Base-by-base conservation (phyloP, 2,329 filamentous ascomycete species). In the Arthrobotrys pseudoclavata region DNA sequence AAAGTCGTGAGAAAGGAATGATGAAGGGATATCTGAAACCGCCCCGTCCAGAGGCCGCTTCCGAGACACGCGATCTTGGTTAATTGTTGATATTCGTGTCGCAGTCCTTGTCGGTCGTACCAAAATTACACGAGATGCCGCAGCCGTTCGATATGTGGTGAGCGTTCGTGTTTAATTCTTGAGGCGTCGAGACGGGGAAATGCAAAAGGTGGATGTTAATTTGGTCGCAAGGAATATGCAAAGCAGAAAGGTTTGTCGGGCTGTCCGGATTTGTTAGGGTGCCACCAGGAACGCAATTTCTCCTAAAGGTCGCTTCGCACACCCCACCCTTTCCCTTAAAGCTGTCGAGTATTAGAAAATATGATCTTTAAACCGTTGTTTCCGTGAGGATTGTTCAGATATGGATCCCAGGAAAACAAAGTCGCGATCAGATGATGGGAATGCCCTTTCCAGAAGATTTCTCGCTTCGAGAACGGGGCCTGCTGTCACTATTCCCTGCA, bases 191-290 rank as follows among this genome's bases (percentile, higher is more conserved):
- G 64, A 70, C 70, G 70, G 70, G 66, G 72, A 76, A 70, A 66
- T 55, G 53, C 42, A 62, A 75, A 69, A 64, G 67, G 63, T 50
- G 61, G 70, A 69, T 60, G 66, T 70, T 70, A 60, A 69, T 63
- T 64, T 42, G 69, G 64, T 77, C 74, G 74, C 74, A 71, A 70
- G 74, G 61, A 70, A 76, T 76, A 76, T 69, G 57, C 67, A 70
- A 67, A 76, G 63, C 63, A 76, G 69, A 68, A 77, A 77, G 74
- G 74, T 77, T 77, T 77, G 74, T 77, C 74, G 70, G 72, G 72
- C 67, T 77, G 67, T 77, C 74, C 74, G 74, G 74, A 77, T 77
- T 77, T 77, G 74, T 77, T 70, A 76, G 72, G 72, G 72, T 76
- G 72, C 57, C 72, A 77, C 74, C 74, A 77, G 74, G 74, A 77